phyloP scores from a whole-genome alignment of 2,329 filamentous ascomycete genomes.

The Paraphaeosphaeria minitans region DNA sequence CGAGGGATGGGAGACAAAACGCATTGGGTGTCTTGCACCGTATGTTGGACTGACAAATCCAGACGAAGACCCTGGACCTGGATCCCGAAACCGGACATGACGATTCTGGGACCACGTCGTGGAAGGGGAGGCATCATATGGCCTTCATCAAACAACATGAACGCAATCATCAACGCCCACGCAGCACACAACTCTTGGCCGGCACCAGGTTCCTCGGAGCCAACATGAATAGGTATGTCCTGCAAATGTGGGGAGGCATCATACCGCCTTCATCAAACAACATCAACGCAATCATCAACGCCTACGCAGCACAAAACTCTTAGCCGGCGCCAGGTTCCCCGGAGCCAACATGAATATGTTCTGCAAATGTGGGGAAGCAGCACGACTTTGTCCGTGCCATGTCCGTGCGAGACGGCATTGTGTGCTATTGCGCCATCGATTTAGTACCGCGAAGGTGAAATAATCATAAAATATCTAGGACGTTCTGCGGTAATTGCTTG shows the following conservation, averaged over 20 bases:
- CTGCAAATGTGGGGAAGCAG: conserved; percentile 12
- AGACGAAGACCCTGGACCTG: not conserved
- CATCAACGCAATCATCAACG: not conserved
- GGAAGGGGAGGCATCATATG: not conserved
- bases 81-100: not conserved
- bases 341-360: not conserved
- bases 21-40: not conserved
- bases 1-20: not conserved
- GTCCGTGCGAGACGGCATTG: conserved; percentile 24
- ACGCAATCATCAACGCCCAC: not conserved
- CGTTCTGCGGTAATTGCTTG: not conserved
- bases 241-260: not conserved
- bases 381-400: conserved; percentile 1
- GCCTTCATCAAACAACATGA: not conserved
- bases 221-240: not conserved
- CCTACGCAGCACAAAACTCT: not conserved
- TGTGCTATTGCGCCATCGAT: conserved; percentile 45
- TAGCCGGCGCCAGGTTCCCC: not conserved
- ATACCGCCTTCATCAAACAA: not conserved
- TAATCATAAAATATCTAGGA: conserved; percentile 9
- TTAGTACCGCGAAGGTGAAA: not conserved
- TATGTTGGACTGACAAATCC: not conserved
- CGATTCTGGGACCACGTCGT: too few species aligned
- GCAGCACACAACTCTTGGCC: not conserved
- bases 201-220: conserved; percentile 2